phyloP scores from a whole-genome alignment of 768 basidiomycete genomes.

The Piloderma croceum region DNA sequence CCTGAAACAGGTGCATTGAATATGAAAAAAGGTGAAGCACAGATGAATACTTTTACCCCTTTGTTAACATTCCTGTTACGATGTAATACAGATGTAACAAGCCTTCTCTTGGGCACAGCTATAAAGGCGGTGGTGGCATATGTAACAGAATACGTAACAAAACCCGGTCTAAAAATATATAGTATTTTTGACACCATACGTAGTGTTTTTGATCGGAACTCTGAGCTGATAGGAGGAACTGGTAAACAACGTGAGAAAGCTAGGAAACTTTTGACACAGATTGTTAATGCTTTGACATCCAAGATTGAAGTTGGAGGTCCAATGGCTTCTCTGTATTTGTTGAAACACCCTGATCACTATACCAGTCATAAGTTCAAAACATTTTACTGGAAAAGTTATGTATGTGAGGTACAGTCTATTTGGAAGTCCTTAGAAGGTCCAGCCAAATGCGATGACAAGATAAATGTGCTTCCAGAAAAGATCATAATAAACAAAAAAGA shows the following conservation, averaged over 20 bases:
- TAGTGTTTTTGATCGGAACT: slow-evolving; percentile 17
- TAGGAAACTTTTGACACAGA: slow-evolving; percentile 27
- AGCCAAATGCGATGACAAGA: not conserved
- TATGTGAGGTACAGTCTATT: slow-evolving; percentile 16
- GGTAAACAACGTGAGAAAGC: slow-evolving; percentile 15
- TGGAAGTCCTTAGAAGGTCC: no score
- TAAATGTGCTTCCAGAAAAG: slow-evolving; percentile 1
- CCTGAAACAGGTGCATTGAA: slow-evolving; percentile 18
- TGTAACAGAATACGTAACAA: slow-evolving; percentile 27
- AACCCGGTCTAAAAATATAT: slow-evolving; percentile 20
- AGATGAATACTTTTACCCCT: slow-evolving; percentile 28
- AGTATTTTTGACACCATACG: slow-evolving; percentile 18
- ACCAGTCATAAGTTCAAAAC: slow-evolving; percentile 29
- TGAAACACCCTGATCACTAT: slow-evolving; percentile 35
- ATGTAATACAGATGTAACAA: slow-evolving; percentile 19
- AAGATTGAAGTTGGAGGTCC: slow-evolving; percentile 36
- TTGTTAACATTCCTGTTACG: slow-evolving; percentile 24
- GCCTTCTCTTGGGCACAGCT: slow-evolving; percentile 21
- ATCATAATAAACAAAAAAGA: slow-evolving; percentile 12
- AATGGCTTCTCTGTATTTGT: slow-evolving; percentile 30
- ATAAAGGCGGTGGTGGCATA: slow-evolving; percentile 22
- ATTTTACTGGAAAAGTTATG: slow-evolving; percentile 30
- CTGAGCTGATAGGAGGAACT: slow-evolving; percentile 13
- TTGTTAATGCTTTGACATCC: slow-evolving; percentile 30
- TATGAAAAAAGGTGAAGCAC: slow-evolving; percentile 28